Evolutionary conservation across 768 basidiomycete species (phyloP), one percentile per base, ranked within the genome.

Genomic region (Lentinula sp.): DNA sequence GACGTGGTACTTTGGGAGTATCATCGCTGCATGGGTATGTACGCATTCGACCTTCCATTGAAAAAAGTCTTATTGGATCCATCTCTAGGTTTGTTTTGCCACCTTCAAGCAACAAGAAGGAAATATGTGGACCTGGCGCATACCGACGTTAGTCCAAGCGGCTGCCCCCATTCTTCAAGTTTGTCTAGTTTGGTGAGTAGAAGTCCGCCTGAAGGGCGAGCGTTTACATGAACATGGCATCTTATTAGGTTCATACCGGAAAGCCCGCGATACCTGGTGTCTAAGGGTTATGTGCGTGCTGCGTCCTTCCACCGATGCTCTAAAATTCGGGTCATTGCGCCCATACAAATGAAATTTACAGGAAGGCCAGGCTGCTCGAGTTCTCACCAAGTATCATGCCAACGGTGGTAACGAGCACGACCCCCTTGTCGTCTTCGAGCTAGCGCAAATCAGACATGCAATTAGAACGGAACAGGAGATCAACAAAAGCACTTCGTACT

Each of bases 311-410:
- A 12, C 6, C 46, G 36, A 32, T 56, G 46, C 15, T 45, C 16
- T 46, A 13, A 35, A 9, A 28, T 28, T 3, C 3, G 28, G 7
- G 4, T 7, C 13, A 39, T 55, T 15, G 12, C 20, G 45, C 42
- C 37, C 45, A 39, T 23, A 42, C 12, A 7, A 28, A 28, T 28
- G 28, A 2, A 6, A 45, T 4, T 6, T 63, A 52, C 60, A 82
- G 79, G 85, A 86, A 66, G 80, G 79, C 0, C 73, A 83, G 64
- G 91, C 91, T 0, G 78, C 81, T 8, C 66, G 70, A 2, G 76
- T 90, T 18, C 78, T 94, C 4, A 82, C 84, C n/a, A 82, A 81
- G 59, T 91, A 87, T 66, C 91, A 94, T 67, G 86, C 88, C 2
- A 79, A 82, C 63, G 84, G 83, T 12, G 72, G 79, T 28, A 78